These are phyloP conservation scores for Chiua virens DNA, from an alignment of 768 basidiomycete species.

Conservation along the genomic window DNA sequence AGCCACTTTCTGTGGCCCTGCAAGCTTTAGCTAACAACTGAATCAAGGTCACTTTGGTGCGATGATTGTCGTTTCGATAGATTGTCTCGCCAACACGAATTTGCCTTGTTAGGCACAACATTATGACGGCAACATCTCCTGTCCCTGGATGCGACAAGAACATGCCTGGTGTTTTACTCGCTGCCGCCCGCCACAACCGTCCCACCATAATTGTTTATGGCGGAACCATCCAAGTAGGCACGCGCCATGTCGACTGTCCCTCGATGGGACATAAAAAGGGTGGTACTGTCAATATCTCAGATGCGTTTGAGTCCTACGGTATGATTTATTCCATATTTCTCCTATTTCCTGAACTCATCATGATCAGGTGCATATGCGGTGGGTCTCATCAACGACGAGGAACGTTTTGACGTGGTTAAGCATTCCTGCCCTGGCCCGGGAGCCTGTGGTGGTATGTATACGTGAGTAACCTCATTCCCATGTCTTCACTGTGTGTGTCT, in stretches of 20 bases:
- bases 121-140: slow-evolving; percentile 84
- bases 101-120: slow-evolving; percentile 64
- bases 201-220: slow-evolving; percentile 88
- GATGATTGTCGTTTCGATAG: slow-evolving; percentile 4
- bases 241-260: slow-evolving; percentile 77
- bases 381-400: slow-evolving; percentile 76
- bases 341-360: not conserved
- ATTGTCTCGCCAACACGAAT: not conserved
- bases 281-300: slow-evolving; percentile 81
- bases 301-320: slow-evolving; percentile 87
- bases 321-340: not conserved
- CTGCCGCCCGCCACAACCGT: slow-evolving; percentile 82
- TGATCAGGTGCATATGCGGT: slow-evolving; percentile 67
- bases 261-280: slow-evolving; percentile 75
- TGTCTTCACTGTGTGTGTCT: not conserved
- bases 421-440: slow-evolving; percentile 86
- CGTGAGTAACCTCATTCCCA: slow-evolving; percentile 40
- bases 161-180: slow-evolving; percentile 89
- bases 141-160: slow-evolving; percentile 92
- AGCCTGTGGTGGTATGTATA: slow-evolving; percentile 88
- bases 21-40: slow-evolving; percentile 7
- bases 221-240: slow-evolving; percentile 79
- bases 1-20: slow-evolving; percentile 13
- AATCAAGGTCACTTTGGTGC: slow-evolving; percentile 56
- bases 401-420: slow-evolving; percentile 81